A percentile compares a stretch with the other conserved stretches of the same genome.
phyloP scores from a whole-genome alignment of 179 eudicot genomes.

The Amaranthus tricolor region DNA sequence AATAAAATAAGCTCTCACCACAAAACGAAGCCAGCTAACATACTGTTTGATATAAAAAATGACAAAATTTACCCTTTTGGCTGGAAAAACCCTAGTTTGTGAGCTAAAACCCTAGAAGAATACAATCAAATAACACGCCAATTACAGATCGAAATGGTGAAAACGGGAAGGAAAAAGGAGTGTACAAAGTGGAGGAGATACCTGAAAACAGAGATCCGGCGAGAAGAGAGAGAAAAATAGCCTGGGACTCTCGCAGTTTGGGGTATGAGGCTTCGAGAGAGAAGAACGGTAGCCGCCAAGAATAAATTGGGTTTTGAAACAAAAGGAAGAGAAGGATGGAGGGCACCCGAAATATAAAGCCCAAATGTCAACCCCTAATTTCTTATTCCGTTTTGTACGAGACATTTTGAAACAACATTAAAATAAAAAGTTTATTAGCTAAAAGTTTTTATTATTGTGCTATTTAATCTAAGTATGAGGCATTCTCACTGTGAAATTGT shows the following conservation, averaged over 20 bases:
- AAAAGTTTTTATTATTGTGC: too few relatives aligned
- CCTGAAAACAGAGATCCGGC: constrained; percentile 24
- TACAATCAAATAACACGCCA: background rate
- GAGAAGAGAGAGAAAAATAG: constrained; percentile 6
- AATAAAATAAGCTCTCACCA: background rate
- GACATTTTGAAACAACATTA: too few relatives aligned
- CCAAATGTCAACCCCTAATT: constrained; percentile 25
- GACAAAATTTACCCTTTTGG: background rate
- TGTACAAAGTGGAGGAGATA: background rate
- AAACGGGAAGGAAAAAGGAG: background rate
- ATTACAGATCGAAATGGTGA: constrained; percentile 3
- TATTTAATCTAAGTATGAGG: too few relatives aligned
- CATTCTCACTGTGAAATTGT: too few relatives aligned
- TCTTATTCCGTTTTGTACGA: background rate
- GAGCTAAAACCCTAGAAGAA: constrained; percentile 9
- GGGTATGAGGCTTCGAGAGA: constrained; percentile 27
- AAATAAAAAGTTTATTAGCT: too few relatives aligned
- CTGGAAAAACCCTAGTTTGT: background rate
- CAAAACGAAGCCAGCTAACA: background rate
- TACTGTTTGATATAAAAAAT: background rate
- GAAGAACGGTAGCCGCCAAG: constrained; percentile 27
- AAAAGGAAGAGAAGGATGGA: background rate
- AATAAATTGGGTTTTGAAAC: constrained; percentile 11
- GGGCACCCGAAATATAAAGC: constrained; percentile 9
- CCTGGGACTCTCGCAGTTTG: constrained; percentile 14